These are phyloP conservation scores for Geosmithia flava DNA, from an alignment of 2,329 filamentous ascomycete genomes.

Conservation along the genomic window DNA sequence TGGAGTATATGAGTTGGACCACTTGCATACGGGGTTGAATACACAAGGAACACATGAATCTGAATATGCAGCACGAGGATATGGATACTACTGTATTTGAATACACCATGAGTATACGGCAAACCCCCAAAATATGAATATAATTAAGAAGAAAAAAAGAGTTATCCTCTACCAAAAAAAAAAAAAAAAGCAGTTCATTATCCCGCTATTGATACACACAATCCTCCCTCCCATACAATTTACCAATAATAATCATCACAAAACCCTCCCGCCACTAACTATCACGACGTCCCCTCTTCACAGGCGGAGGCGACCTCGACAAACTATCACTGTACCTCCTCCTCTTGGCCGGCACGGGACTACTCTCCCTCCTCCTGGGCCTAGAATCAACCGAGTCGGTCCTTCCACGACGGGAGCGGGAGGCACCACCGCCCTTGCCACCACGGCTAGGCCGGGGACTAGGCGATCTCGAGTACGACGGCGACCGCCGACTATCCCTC, in stretches of 20 bases:
- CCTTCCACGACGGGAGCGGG: not conserved
- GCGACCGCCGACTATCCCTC: not conserved
- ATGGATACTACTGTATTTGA: too few species aligned
- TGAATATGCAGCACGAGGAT: too few species aligned
- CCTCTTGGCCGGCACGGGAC: slow-evolving; percentile 7
- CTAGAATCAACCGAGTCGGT: slow-evolving; percentile 1
- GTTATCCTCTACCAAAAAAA: too few species aligned
- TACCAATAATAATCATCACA: not conserved
- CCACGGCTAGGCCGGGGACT: too few species aligned
- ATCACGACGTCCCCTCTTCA: slow-evolving; percentile 8
- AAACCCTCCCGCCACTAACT: not conserved
- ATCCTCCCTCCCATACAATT: not conserved
- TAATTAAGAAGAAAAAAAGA: not conserved
- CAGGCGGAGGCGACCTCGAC: slow-evolving; percentile 11
- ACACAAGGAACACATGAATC: too few species aligned
- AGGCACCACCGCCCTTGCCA: too few species aligned
- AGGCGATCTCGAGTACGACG: slow-evolving; percentile 8
- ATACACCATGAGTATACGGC: too few species aligned
- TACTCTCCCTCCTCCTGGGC: slow-evolving; percentile 1
- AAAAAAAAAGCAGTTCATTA: not conserved
- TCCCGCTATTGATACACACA: not conserved
- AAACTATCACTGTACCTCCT: slow-evolving; percentile 8
- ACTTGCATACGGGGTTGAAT: too few species aligned
- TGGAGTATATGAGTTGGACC: too few species aligned
- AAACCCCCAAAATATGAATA: too few species aligned